Conservation (phyloP, 805 yeast genomes). For the Wickerhamiella cacticola region DNA sequence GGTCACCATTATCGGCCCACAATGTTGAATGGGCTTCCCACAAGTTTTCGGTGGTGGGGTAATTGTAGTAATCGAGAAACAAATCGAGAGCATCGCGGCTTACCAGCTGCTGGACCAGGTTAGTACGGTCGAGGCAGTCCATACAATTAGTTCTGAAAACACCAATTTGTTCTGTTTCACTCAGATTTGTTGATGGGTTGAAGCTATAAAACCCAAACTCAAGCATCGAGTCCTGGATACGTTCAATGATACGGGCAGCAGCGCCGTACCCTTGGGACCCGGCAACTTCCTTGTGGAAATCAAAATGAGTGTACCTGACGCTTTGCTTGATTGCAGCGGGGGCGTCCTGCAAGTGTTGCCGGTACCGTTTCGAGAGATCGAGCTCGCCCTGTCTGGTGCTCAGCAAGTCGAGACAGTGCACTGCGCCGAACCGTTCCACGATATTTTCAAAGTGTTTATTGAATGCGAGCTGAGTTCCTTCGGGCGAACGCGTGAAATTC, state of each 20-base stretch:
- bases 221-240: constrained; percentile 52
- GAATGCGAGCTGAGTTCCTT: constrained; percentile 86
- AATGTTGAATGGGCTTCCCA: constrained; percentile 66
- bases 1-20: constrained; percentile 99
- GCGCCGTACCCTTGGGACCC: constrained; percentile 70
- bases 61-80: constrained; percentile 33
- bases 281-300: constrained; percentile 88
- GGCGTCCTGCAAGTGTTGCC: constrained; percentile 41
- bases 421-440: constrained; percentile 67
- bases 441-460: constrained; percentile 65
- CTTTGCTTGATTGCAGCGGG: constrained; percentile 22
- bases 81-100: constrained; percentile 53
- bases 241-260: constrained; percentile 56
- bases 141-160: constrained; percentile 87
- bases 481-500: constrained; percentile 73
- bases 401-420: constrained; percentile 77
- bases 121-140: constrained; percentile 91
- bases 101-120: constrained; percentile 64
- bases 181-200: constrained; percentile 44
- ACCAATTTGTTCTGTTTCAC: constrained; percentile 71
- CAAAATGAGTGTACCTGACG: constrained; percentile 67
- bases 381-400: constrained; percentile 71
- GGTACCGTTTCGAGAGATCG: constrained; percentile 56
- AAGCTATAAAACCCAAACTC: constrained; percentile 75
- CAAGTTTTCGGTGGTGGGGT: constrained; percentile 38